A percentile compares a stretch with the other conserved stretches of the same genome.
Evolutionary conservation across 2,329 filamentous ascomycete species (phyloP).

Genomic region (Seiridium cupressi): DNA sequence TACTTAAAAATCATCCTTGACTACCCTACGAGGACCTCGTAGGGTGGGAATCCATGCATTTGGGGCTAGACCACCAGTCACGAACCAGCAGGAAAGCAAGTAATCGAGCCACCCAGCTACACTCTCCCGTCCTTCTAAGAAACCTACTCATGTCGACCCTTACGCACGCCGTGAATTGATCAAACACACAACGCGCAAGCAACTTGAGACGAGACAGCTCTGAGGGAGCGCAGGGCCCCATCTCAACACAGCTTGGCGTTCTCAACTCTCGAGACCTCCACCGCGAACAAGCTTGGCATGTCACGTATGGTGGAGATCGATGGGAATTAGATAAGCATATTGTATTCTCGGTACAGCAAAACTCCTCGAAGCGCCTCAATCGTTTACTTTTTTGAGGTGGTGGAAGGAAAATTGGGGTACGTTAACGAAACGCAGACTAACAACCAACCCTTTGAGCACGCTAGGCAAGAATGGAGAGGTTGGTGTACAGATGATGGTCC

Average conservation of each 20-base stretch:
- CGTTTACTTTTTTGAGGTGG: too few relatives aligned
- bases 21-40: too few relatives aligned
- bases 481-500: too few relatives aligned
- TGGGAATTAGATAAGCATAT: too few relatives aligned
- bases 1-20: background rate
- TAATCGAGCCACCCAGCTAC: background rate
- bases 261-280: background rate
- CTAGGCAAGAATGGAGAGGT: too few relatives aligned
- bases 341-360: too few relatives aligned
- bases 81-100: background rate
- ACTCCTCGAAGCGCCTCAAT: too few relatives aligned
- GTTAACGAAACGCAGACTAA: too few relatives aligned
- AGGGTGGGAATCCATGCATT: too few relatives aligned
- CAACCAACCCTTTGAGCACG: too few relatives aligned
- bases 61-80: too few relatives aligned
- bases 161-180: background rate
- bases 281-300: background rate
- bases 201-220: constrained; percentile 2
- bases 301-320: background rate
- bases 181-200: constrained; percentile 6
- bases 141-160: background rate
- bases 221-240: background rate
- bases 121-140: background rate
- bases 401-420: too few relatives aligned
- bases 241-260: constrained; percentile 1